These are phyloP conservation scores for Leccinum ponderosum DNA, from an alignment of 1,284 basidiomycete species.

Conservation along the genomic window DNA sequence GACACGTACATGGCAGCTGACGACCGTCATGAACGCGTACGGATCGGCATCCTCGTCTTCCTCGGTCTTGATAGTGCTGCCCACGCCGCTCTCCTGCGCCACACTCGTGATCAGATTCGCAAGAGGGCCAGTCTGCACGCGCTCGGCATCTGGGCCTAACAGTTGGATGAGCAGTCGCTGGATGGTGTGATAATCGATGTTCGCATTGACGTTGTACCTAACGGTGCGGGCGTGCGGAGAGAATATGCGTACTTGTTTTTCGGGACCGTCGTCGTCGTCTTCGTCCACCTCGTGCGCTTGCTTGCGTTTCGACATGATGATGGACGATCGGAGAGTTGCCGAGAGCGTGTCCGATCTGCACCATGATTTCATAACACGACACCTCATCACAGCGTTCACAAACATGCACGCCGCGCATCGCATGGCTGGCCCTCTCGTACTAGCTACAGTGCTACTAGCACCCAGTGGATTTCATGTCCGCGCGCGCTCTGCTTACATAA, in stretches of 20 bases:
- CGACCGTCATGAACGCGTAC: slow-evolving; percentile 78
- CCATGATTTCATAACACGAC: too few species aligned
- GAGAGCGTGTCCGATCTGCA: background rate
- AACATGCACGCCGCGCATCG: too few species aligned
- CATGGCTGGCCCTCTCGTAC: too few species aligned
- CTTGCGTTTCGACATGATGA: slow-evolving; percentile 31
- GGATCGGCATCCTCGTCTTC: slow-evolving; percentile 83
- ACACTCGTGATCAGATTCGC: slow-evolving; percentile 77
- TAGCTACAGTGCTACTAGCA: too few species aligned
- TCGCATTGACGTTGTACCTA: slow-evolving; percentile 78
- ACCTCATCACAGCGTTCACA: too few species aligned
- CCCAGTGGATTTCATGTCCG: background rate
- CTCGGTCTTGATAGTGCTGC: slow-evolving; percentile 92
- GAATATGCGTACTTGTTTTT: too few species aligned
- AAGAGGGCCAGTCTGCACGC: slow-evolving; percentile 69
- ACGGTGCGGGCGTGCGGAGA: too few species aligned
- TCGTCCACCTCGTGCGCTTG: background rate
- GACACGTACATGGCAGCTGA: slow-evolving; percentile 74
- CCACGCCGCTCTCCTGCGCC: slow-evolving; percentile 55
- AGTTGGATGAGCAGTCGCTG: slow-evolving; percentile 82
- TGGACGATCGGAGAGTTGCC: background rate
- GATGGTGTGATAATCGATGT: slow-evolving; percentile 83
- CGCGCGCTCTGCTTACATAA: slow-evolving; percentile 18
- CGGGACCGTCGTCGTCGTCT: too few species aligned
- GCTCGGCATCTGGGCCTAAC: slow-evolving; percentile 78